phyloP scores from a whole-genome alignment of 2,329 filamentous ascomycete species.

The Penicillium sp. region DNA sequence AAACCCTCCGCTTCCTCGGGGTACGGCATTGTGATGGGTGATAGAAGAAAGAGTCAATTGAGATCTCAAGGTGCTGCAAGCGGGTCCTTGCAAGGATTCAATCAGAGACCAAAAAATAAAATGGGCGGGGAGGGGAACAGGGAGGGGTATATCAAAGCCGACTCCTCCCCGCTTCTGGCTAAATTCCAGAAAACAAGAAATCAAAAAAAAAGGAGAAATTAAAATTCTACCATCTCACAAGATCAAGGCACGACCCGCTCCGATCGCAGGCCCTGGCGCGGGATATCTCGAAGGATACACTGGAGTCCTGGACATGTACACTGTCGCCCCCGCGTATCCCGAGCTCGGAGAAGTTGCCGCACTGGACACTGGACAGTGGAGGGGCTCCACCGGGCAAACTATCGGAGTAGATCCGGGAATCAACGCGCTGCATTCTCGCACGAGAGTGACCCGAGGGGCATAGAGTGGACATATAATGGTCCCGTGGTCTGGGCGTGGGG shows the following conservation, averaged over 20 bases:
- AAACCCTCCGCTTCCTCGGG: conserved; percentile 50
- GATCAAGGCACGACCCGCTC: background rate
- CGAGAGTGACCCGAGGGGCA: conserved; percentile 2
- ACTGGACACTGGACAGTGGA: background rate
- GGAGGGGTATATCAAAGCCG: conserved; percentile 14
- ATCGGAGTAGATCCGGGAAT: conserved; percentile 3
- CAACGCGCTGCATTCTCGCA: conserved; percentile 5
- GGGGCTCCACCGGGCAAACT: conserved; percentile 3
- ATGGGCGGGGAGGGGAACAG: background rate
- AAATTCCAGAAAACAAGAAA: background rate
- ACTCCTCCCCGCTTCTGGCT: background rate
- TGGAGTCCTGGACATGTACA: too few relatives aligned
- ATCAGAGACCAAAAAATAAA: background rate
- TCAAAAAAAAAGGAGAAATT: background rate
- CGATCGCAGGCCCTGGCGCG: background rate
- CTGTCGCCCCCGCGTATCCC: background rate
- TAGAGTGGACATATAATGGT: background rate
- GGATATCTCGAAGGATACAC: background rate
- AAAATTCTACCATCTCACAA: background rate
- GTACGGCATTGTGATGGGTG: conserved; percentile 43
- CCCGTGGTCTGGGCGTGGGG: background rate
- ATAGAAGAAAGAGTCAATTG: conserved; percentile 9
- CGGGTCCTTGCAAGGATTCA: background rate
- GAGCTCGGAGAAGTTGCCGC: conserved; percentile 10
- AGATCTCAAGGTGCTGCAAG: background rate